A percentile compares a stretch with the other conserved stretches of the same genome.
These are phyloP conservation scores for Crataegus laevigata DNA, from an alignment of 306 rosid species.

Conservation along the genomic window DNA sequence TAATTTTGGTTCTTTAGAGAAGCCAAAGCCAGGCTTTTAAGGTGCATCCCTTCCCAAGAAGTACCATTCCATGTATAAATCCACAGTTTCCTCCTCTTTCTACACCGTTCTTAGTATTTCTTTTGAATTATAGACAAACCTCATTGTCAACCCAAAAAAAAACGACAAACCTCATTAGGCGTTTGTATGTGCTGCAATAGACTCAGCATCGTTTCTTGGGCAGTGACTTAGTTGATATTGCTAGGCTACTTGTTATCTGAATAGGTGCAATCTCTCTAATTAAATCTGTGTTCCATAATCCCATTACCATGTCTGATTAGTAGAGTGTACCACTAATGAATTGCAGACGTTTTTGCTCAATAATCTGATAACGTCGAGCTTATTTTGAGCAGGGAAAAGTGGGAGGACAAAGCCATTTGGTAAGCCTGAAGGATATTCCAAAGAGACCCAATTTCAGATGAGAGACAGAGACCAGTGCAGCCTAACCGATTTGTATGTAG, in stretches of 20 bases:
- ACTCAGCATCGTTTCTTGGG: neutral
- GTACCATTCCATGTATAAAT: neutral
- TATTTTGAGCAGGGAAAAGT: conserved; percentile 34
- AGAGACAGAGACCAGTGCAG: conserved; percentile 3
- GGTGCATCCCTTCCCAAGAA: neutral
- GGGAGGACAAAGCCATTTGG: neutral
- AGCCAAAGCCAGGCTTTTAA: neutral
- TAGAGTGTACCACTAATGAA: neutral
- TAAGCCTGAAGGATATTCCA: conserved; percentile 8
- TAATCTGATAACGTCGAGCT: neutral
- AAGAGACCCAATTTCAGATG: conserved; percentile 34
- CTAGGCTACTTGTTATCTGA: too few relatives aligned
- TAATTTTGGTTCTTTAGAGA: neutral
- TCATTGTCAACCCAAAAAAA: neutral
- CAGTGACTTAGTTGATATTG: neutral
- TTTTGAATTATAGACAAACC: neutral
- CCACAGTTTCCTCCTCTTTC: neutral
- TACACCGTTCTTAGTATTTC: neutral
- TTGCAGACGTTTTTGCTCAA: neutral
- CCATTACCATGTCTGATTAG: neutral
- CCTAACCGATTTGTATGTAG: neutral
- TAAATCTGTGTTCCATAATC: neutral
- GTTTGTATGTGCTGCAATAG: neutral
- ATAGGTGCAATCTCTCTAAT: neutral
- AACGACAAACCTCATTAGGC: neutral